Conservation (phyloP, 202 grass and related monocot species). For the Musa balbisiana region DNA sequence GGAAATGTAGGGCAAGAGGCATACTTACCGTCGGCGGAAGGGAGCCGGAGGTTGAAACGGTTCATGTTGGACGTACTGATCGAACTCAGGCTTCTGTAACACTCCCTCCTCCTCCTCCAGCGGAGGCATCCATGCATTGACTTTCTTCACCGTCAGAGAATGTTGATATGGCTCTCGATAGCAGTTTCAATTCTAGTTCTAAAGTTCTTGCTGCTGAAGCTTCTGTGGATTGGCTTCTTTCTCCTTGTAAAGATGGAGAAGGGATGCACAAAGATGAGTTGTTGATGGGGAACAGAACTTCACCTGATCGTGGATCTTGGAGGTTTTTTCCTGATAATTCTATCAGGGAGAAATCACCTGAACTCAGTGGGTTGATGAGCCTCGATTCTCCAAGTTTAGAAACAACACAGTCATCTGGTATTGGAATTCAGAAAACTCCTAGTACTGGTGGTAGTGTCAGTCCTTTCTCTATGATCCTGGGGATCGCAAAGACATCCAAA, state of each 20-base stretch:
- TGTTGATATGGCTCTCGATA: neutral
- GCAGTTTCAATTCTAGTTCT: slow-evolving; percentile 13
- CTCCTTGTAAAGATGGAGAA: slow-evolving; percentile 32
- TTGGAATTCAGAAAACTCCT: slow-evolving; percentile 50
- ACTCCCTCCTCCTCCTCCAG: slow-evolving; percentile 17
- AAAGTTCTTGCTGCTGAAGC: slow-evolving; percentile 33
- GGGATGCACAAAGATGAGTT: slow-evolving; percentile 8
- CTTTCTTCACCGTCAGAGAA: slow-evolving; percentile 47
- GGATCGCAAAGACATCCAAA: slow-evolving; percentile 56
- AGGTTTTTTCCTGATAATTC: slow-evolving; percentile 27
- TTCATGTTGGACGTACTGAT: slow-evolving; percentile 1
- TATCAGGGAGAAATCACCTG: neutral
- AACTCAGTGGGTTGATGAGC: neutral
- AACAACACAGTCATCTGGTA: slow-evolving; percentile 37
- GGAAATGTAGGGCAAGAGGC: slow-evolving; percentile 72
- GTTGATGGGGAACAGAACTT: neutral
- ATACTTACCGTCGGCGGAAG: slow-evolving; percentile 51
- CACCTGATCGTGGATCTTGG: slow-evolving; percentile 36
- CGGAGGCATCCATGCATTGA: slow-evolving; percentile 68
- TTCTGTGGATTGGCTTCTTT: slow-evolving; percentile 43
- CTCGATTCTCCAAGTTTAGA: slow-evolving; percentile 21
- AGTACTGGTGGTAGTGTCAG: slow-evolving; percentile 63
- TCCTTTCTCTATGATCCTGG: slow-evolving; percentile 88
- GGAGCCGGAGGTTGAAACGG: slow-evolving; percentile 24
- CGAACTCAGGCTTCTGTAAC: slow-evolving; percentile 9